Evolutionary conservation across 2,329 filamentous ascomycete genomes (phyloP).

Genomic region (Fusarium sp.): DNA sequence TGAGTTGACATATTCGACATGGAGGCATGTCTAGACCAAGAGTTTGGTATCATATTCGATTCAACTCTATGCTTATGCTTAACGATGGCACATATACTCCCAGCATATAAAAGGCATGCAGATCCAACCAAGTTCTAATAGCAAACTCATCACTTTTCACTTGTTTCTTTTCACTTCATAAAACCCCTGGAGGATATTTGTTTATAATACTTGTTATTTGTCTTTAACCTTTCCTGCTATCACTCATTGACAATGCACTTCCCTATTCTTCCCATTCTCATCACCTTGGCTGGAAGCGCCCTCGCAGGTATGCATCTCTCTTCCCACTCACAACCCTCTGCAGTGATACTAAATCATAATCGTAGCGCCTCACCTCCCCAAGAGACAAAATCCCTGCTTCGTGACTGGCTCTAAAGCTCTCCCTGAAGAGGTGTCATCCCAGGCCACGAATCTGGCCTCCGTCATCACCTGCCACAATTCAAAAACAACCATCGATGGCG

Average conservation of each 20-base stretch:
- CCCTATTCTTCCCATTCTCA: slow-evolving; percentile 16
- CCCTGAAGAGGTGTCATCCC: slow-evolving; percentile 60
- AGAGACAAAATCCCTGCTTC: slow-evolving; percentile 61
- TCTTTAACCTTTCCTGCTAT: neutral
- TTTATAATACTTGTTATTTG: neutral
- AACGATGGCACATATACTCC: slow-evolving; percentile 10
- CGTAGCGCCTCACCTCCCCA: slow-evolving; percentile 30
- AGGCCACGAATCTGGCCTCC: slow-evolving; percentile 55
- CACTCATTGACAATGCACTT: slow-evolving; percentile 33
- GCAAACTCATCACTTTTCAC: neutral
- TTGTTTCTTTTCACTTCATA: slow-evolving; percentile 12
- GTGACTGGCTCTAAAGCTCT: slow-evolving; percentile 62
- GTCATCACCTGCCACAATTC: slow-evolving; percentile 61
- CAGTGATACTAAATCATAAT: neutral
- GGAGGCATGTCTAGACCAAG: neutral
- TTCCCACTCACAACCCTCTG: neutral
- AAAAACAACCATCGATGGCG: slow-evolving; percentile 60
- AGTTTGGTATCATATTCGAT: slow-evolving; percentile 3
- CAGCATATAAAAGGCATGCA: slow-evolving; percentile 19
- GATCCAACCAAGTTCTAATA: neutral
- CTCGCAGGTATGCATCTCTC: slow-evolving; percentile 31
- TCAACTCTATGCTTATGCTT: slow-evolving; percentile 18
- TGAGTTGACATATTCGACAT: neutral
- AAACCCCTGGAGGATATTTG: slow-evolving; percentile 15
- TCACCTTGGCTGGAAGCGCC: slow-evolving; percentile 30